phyloP scores from a whole-genome alignment of 441 rosid genomes.

The Omphalea diandra region DNA sequence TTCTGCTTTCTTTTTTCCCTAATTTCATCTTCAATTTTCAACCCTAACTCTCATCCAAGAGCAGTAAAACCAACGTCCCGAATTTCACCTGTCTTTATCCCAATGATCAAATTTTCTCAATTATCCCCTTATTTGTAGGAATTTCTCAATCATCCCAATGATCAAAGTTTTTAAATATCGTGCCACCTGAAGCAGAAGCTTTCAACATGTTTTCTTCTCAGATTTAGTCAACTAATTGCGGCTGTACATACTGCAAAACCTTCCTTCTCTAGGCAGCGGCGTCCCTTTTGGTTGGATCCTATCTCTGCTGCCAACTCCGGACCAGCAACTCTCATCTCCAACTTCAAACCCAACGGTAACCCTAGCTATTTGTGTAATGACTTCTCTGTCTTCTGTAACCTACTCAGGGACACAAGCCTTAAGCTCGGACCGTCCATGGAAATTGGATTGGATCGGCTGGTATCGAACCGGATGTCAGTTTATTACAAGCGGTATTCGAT shows the following conservation, averaged over 20 bases:
- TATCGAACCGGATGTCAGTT: slow-evolving; percentile 42
- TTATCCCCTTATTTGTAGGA: too few relatives aligned
- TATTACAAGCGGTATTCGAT: slow-evolving; percentile 51
- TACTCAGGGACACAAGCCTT: slow-evolving; percentile 47
- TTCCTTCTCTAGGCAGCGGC: slow-evolving; percentile 13
- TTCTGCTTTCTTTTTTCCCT: too few relatives aligned
- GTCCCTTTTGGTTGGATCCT: neutral
- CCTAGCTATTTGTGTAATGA: slow-evolving; percentile 35
- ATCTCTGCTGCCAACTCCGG: slow-evolving; percentile 14
- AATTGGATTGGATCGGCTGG: slow-evolving; percentile 51
- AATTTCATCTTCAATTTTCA: too few relatives aligned
- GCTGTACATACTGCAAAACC: slow-evolving; percentile 28
- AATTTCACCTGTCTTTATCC: too few relatives aligned
- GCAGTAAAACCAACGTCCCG: too few relatives aligned
- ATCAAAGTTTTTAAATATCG: too few relatives aligned
- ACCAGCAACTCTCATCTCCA: slow-evolving; percentile 16
- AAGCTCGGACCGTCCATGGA: slow-evolving; percentile 45
- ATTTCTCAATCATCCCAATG: too few relatives aligned
- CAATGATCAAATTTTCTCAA: too few relatives aligned
- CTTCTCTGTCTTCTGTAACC: slow-evolving; percentile 43
- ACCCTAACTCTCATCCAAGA: too few relatives aligned
- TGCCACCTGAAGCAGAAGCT: too few relatives aligned
- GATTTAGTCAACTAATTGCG: neutral
- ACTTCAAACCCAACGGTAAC: slow-evolving; percentile 18
- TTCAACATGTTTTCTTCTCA: too few relatives aligned